Percentiles rank a stretch among this genome's conserved stretches.
Conservation (phyloP, 345 rosid species). For the Pseudoturritis turrita region DNA sequence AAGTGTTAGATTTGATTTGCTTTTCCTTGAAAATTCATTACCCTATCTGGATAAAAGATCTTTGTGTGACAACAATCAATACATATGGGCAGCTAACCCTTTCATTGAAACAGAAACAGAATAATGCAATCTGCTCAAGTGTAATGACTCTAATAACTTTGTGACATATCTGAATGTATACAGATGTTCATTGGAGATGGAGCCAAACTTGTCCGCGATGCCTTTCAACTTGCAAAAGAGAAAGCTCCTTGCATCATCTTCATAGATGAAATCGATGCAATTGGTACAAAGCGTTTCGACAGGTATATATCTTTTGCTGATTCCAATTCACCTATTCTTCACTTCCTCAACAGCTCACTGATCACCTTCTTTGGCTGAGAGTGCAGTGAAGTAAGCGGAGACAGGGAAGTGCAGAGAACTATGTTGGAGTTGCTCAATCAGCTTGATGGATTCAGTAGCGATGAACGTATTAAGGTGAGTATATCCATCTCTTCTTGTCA, state of each 20-base stretch:
- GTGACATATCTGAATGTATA: slow-evolving; percentile 5
- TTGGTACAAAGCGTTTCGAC: slow-evolving; percentile 97
- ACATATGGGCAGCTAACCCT: not conserved
- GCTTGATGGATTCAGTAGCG: slow-evolving; percentile 99
- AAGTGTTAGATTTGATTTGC: not conserved
- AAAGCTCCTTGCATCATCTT: slow-evolving; percentile 99
- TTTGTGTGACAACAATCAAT: not conserved
- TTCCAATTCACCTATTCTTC: not conserved
- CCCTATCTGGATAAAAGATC: not conserved
- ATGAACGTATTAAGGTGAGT: slow-evolving; percentile 85
- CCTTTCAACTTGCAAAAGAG: slow-evolving; percentile 98
- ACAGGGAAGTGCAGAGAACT: slow-evolving; percentile 98
- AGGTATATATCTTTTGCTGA: slow-evolving; percentile 46
- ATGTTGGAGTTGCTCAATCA: slow-evolving; percentile 98
- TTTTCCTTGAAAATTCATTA: not conserved
- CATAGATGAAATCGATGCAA: slow-evolving; percentile 98
- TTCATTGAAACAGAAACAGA: too few species aligned
- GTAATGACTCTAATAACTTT: not conserved
- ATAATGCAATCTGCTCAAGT: too few species aligned
- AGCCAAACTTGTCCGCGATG: slow-evolving; percentile 99
- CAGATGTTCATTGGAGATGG: slow-evolving; percentile 99
- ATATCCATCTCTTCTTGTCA: slow-evolving; percentile 5
- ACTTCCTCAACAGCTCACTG: not conserved
- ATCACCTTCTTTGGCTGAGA: slow-evolving; percentile 12
- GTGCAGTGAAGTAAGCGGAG: slow-evolving; percentile 99